Base-by-base conservation (phyloP, 805 yeast genomes). In the Teunomyces cretensis region DNA sequence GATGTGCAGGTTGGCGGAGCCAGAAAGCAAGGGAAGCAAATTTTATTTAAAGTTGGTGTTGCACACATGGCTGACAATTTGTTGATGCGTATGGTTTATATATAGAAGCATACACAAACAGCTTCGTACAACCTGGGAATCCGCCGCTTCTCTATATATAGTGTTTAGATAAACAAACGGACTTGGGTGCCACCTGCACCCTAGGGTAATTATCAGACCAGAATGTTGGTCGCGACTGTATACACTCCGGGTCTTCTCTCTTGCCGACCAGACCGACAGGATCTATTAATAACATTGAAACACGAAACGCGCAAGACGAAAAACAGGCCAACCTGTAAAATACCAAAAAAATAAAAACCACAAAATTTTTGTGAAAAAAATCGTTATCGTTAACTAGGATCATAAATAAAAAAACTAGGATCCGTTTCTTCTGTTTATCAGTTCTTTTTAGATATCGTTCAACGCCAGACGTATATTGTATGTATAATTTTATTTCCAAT, bases 211-310 rank as follows among this genome's bases (percentile, higher is more conserved):
- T 19, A 19, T 19, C 22, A 19, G 22, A 19, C 22, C 22, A 19
- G 22, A 19, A 19, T 19, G 3, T 19, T 6, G 22, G 6, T 19
- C 6, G 22, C 22, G 6, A 19, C 22, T 19, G 22, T 19, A 19
- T 19, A 19, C 22, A 19, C 38, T 19, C n/a, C 38, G 16, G 3
- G 12, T n/a, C n/a, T 33, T 11, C 19, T 9, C 12, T 17, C 26
- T 14, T 22, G 38, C 28, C 38, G 28, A 22, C 38, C 28, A 35
- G 12, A 22, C 38, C 38, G 38, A 35, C 38, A 35, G 38, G 38
- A 22, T 24, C 38, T 35, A 35, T 35, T 35, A 35, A 35, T 35
- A 35, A 35, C 38, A 35, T 35, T 35, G 38, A 35, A 35, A 35
- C 38, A 35, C 38, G 38, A 35, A 35, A 35, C 38, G 38, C 38